Evolutionary conservation across 805 yeast species (phyloP).

Genomic region (Starmerella kuoi): DNA sequence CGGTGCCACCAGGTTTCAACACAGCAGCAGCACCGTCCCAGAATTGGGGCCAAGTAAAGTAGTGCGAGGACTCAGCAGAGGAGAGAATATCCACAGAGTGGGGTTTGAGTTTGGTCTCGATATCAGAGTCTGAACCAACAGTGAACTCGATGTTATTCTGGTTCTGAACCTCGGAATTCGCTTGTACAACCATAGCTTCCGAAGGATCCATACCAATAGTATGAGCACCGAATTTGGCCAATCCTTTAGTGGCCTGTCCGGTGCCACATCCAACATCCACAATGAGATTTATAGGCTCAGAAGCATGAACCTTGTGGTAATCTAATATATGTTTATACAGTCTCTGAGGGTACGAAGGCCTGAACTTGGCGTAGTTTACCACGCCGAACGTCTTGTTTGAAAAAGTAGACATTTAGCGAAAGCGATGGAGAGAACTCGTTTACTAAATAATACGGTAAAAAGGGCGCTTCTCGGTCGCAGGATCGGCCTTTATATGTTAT

Average conservation of each 20-base stretch:
- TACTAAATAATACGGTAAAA: too few relatives aligned
- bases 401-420: constrained; percentile 46
- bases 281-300: constrained; percentile 26
- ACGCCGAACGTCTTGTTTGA: constrained; percentile 43
- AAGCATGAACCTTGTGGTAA: constrained; percentile 24
- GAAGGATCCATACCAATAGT: constrained; percentile 58
- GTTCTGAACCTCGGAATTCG: constrained; percentile 27
- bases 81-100: constrained; percentile 49
- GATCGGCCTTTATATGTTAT: too few relatives aligned
- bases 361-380: constrained; percentile 39
- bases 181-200: constrained; percentile 41
- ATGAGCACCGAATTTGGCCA: constrained; percentile 35
- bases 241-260: constrained; percentile 54
- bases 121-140: constrained; percentile 22
- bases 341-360: constrained; percentile 55
- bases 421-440: neutral
- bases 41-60: constrained; percentile 53
- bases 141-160: constrained; percentile 8
- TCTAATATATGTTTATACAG: constrained; percentile 35
- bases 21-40: constrained; percentile 39
- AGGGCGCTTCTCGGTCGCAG: too few relatives aligned
- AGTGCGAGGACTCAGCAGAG: constrained; percentile 80
- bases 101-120: constrained; percentile 18
- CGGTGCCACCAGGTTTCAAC: constrained; percentile 49
- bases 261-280: constrained; percentile 75